Percentiles rank a stretch among this genome's conserved stretches.
Evolutionary conservation across 2,329 filamentous ascomycete species (phyloP).

Genomic region (Talaromyces sp.): DNA sequence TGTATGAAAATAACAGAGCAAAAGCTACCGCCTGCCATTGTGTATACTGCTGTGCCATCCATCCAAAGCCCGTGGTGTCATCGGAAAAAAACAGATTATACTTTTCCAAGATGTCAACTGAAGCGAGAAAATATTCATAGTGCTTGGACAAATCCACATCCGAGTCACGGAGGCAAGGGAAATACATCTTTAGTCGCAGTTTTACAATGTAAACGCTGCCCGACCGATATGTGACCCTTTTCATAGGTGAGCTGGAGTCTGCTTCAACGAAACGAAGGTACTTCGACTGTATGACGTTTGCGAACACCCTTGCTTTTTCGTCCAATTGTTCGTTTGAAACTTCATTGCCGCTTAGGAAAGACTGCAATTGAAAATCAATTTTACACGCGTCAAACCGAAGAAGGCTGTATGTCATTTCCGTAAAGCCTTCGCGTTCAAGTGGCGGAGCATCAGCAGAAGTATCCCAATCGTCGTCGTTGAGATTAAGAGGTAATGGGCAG

Average conservation of each 20-base stretch:
- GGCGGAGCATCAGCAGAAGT: background rate
- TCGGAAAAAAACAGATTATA: background rate
- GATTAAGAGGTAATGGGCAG: constrained; percentile 2
- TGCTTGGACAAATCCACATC: background rate
- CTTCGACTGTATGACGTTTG: background rate
- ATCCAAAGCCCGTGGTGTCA: background rate
- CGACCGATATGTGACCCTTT: background rate
- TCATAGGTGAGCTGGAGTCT: background rate
- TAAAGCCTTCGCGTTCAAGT: background rate
- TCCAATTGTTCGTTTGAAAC: background rate
- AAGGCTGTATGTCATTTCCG: constrained; percentile 8
- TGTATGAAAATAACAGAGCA: background rate
- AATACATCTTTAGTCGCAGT: background rate
- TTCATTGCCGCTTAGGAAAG: background rate
- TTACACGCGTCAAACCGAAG: constrained; percentile 3
- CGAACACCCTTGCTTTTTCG: background rate
- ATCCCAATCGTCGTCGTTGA: constrained; percentile 8
- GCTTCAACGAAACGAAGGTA: constrained; percentile 1
- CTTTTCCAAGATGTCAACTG: constrained; percentile 4
- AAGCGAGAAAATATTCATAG: background rate
- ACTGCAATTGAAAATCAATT: background rate
- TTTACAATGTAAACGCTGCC: background rate
- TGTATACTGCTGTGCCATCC: constrained; percentile 2
- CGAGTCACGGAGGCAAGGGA: background rate
- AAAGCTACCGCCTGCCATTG: constrained; percentile 8